These are phyloP conservation scores for Alternaria sp. DNA, from an alignment of 2,329 filamentous ascomycete genomes.

Conservation along the genomic window DNA sequence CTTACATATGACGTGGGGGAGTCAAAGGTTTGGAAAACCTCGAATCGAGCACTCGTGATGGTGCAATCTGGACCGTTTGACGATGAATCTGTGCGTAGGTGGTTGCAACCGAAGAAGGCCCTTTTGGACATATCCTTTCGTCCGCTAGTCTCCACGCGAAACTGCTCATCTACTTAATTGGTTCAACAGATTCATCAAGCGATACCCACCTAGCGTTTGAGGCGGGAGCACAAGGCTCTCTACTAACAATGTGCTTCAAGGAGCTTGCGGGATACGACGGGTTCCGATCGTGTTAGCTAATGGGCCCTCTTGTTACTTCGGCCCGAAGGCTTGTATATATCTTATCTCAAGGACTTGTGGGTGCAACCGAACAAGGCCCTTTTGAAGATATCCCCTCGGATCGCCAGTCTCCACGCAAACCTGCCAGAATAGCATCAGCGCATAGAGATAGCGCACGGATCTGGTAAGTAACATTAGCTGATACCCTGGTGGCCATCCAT, in stretches of 20 bases:
- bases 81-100: neutral
- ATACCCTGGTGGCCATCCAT: neutral
- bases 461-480: neutral
- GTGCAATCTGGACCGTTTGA: neutral
- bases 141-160: neutral
- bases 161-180: neutral
- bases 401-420: neutral
- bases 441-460: neutral
- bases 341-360: neutral
- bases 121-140: constrained; percentile 4
- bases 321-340: constrained; percentile 3
- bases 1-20: neutral
- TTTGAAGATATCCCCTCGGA: neutral
- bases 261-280: neutral
- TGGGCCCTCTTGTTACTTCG: neutral
- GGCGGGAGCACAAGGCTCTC: neutral
- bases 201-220: neutral
- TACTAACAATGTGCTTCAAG: neutral
- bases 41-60: neutral
- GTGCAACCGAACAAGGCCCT: constrained; percentile 12
- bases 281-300: neutral
- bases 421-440: neutral
- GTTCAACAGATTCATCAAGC: neutral
- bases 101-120: constrained; percentile 10
- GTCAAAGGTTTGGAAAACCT: neutral